Percentiles rank a stretch among this genome's conserved stretches.
phyloP scores from a whole-genome alignment of 345 rosid species.

The Citrus medica region DNA sequence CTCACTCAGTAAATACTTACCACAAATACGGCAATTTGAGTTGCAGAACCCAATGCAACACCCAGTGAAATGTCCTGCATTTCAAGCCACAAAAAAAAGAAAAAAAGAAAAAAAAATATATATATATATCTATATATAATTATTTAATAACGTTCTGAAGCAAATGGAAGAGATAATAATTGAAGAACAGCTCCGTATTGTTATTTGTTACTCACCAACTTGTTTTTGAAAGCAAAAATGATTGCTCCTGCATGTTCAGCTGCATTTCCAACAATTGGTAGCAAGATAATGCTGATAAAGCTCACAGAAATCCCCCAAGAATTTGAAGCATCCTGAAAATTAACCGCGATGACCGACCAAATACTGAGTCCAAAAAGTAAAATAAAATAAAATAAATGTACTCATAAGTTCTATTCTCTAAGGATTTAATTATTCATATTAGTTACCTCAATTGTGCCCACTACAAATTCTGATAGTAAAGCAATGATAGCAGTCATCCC shows the following conservation, averaged over 20 bases:
- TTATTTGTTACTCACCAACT: constrained; percentile 43
- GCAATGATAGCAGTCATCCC: constrained; percentile 81
- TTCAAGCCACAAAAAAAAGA: neutral
- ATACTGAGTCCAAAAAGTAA: neutral
- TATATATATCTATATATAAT: neutral
- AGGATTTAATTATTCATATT: constrained; percentile 19
- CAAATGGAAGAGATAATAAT: no score
- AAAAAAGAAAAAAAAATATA: no score
- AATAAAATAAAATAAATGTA: neutral
- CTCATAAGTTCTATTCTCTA: neutral
- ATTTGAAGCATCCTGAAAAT: constrained; percentile 61
- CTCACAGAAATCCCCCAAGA: constrained; percentile 91
- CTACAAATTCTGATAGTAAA: constrained; percentile 75
- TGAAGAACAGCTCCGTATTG: neutral
- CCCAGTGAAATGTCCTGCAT: constrained; percentile 82
- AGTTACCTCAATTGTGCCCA: constrained; percentile 63
- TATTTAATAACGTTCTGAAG: neutral
- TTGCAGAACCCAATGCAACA: constrained; percentile 85
- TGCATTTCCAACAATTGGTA: constrained; percentile 93
- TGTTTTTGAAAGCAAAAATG: constrained; percentile 92
- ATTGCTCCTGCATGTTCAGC: constrained; percentile 95
- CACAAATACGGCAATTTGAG: constrained; percentile 81
- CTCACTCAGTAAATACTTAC: constrained; percentile 32
- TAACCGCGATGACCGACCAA: neutral
- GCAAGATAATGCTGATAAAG: constrained; percentile 82